Percentiles rank a stretch among this genome's conserved stretches.
phyloP scores from a whole-genome alignment of 495 filamentous ascomycete species.

The Tuber magnatum region DNA sequence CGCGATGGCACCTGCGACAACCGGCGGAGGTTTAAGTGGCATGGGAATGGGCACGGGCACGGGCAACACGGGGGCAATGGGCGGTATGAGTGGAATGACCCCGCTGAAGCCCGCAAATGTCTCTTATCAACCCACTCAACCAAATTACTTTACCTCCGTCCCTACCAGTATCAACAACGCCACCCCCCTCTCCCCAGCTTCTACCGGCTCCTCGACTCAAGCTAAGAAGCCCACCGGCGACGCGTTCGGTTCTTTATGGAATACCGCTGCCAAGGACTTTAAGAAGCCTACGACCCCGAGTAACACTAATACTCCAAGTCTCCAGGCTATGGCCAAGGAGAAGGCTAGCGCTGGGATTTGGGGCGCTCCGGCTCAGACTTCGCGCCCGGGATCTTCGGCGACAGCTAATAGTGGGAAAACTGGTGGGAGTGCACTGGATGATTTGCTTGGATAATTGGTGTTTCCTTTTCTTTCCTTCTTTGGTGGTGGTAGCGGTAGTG shows the following conservation, averaged over 20 bases:
- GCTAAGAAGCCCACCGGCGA: constrained; percentile 55
- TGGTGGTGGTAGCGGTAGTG: constrained; percentile 16
- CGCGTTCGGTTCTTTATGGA: constrained; percentile 83
- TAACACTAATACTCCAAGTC: constrained; percentile 60
- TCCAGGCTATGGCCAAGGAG: constrained; percentile 91
- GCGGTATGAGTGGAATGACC: constrained; percentile 29
- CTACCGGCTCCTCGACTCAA: constrained; percentile 42
- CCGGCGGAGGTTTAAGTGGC: constrained; percentile 17
- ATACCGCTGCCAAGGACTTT: constrained; percentile 64
- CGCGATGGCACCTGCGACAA: constrained; percentile 50
- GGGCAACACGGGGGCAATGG: constrained; percentile 11
- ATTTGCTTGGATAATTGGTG: constrained; percentile 54
- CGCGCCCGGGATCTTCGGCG: constrained; percentile 41
- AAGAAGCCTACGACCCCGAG: constrained; percentile 63
- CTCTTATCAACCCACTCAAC: constrained; percentile 66
- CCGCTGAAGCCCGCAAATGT: constrained; percentile 53
- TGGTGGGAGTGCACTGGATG: constrained; percentile 52
- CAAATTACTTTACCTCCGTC: constrained; percentile 93
- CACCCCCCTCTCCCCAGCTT: constrained; percentile 40
- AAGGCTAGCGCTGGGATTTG: constrained; percentile 91
- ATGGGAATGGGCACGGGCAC: constrained; percentile 4
- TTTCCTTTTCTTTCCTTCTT: constrained; percentile 10
- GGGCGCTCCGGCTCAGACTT: constrained; percentile 52
- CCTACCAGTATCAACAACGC: constrained; percentile 41
- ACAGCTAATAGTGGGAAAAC: constrained; percentile 37